Conservation (phyloP, 192 early-diverging fungal genomes). For the Backusella tarrabulga region DNA sequence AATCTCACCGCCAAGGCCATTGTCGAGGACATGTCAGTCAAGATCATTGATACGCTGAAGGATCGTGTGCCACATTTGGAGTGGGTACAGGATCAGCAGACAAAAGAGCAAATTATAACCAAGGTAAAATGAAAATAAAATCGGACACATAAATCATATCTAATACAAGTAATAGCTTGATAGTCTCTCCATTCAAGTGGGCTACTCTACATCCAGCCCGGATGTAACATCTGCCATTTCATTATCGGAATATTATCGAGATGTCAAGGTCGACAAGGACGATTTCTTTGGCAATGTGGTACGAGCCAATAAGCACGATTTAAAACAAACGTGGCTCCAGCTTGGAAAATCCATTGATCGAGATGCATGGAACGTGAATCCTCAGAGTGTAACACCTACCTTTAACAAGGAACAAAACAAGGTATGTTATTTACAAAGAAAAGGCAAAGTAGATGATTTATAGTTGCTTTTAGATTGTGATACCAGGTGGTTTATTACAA, state of each 20-base stretch:
- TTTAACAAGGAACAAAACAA: constrained; percentile 47
- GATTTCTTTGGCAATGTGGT: constrained; percentile 8
- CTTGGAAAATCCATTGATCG: constrained; percentile 43
- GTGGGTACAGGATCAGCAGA: neutral
- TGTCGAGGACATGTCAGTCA: neutral
- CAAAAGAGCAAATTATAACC: neutral
- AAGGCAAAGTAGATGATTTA: neutral
- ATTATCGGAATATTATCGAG: constrained; percentile 12
- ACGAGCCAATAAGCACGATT: constrained; percentile 28
- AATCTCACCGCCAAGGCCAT: neutral
- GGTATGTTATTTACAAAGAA: constrained; percentile 34
- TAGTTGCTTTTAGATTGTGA: neutral
- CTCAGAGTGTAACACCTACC: constrained; percentile 53
- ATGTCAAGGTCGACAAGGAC: neutral
- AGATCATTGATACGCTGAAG: neutral
- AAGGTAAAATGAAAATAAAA: neutral
- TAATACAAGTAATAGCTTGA: neutral
- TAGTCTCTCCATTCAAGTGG: constrained; percentile 12
- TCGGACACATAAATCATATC: neutral
- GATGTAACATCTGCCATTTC: constrained; percentile 8
- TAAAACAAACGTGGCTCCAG: constrained; percentile 12
- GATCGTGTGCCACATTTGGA: neutral
- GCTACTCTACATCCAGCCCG: constrained; percentile 7
- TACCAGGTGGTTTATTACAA: constrained; percentile 59
- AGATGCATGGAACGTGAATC: constrained; percentile 49